Conservation (phyloP, 2,329 filamentous ascomycete genomes). For the Xylaria sp. region DNA sequence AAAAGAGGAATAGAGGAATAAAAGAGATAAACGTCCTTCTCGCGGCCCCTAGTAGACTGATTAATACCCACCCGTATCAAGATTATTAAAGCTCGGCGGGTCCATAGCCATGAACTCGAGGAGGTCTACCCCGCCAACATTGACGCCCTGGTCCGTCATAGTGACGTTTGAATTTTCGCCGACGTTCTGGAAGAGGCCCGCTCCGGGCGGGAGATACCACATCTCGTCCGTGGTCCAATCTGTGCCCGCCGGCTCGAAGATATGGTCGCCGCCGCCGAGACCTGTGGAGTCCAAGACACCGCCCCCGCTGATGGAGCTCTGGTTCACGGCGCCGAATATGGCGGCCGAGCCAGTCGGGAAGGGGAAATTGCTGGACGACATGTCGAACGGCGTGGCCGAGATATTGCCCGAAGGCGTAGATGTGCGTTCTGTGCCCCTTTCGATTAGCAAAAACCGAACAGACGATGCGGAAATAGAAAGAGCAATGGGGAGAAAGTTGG, state of each 20-base stretch:
- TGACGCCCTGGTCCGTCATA: conserved; percentile 74
- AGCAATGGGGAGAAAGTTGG: background rate
- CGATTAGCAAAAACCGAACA: conserved; percentile 29
- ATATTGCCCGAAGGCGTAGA: conserved; percentile 61
- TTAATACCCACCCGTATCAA: conserved; percentile 1
- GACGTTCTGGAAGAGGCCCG: conserved; percentile 73
- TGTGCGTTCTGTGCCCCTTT: conserved; percentile 50
- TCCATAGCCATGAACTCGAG: conserved; percentile 75
- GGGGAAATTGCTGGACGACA: conserved; percentile 64
- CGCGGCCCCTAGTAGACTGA: background rate
- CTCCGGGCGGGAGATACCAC: conserved; percentile 73
- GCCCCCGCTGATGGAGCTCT: conserved; percentile 49
- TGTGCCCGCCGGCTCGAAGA: conserved; percentile 57
- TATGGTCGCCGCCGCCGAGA: conserved; percentile 53
- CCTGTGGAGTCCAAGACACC: conserved; percentile 47
- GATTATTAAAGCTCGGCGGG: conserved; percentile 43
- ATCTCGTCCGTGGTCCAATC: conserved; percentile 68
- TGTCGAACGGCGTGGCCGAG: conserved; percentile 71
- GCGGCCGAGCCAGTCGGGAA: conserved; percentile 60
- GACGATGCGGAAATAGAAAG: background rate
- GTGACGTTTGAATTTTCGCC: conserved; percentile 66
- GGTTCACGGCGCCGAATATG: conserved; percentile 61
- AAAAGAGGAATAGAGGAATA: no score
- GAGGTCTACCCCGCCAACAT: conserved; percentile 72
- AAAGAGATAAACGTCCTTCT: background rate